phyloP scores from a whole-genome alignment of 2,329 filamentous ascomycete species.

The Ambrosiella beaveri region DNA sequence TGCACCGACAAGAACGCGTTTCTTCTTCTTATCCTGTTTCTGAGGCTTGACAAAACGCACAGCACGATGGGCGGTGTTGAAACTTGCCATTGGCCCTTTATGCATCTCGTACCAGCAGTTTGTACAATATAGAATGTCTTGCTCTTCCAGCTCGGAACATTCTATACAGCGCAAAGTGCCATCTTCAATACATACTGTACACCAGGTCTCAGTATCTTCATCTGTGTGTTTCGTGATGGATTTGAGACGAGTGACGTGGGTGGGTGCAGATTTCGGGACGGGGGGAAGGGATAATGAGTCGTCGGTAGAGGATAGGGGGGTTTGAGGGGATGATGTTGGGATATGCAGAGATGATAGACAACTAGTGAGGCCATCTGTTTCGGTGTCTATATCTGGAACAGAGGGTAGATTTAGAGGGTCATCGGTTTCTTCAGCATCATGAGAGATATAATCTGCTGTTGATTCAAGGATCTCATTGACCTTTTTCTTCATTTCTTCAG shows the following conservation, averaged over 20 bases:
- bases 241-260: slow-evolving; percentile 24
- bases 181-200: slow-evolving; percentile 66
- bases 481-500: slow-evolving; percentile 29
- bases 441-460: neutral
- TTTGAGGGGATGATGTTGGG: slow-evolving; percentile 17
- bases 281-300: slow-evolving; percentile 20
- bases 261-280: slow-evolving; percentile 32
- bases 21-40: slow-evolving; percentile 17
- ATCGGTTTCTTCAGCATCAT: neutral
- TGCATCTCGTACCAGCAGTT: slow-evolving; percentile 74
- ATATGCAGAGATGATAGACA: slow-evolving; percentile 35
- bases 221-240: slow-evolving; percentile 37
- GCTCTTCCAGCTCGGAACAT: slow-evolving; percentile 40
- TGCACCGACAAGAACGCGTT: slow-evolving; percentile 22
- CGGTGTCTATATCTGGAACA: slow-evolving; percentile 18
- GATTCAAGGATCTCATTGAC: slow-evolving; percentile 27
- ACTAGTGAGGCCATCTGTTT: slow-evolving; percentile 25
- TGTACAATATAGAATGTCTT: slow-evolving; percentile 45
- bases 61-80: slow-evolving; percentile 55
- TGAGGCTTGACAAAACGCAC: slow-evolving; percentile 34
- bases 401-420: neutral
- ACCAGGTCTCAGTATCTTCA: slow-evolving; percentile 61
- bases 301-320: slow-evolving; percentile 9
- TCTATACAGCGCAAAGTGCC: slow-evolving; percentile 55
- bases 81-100: slow-evolving; percentile 47